A percentile compares a stretch with the other conserved stretches of the same genome.
These are phyloP conservation scores for Eimeria maxima DNA, from an alignment of 169 alveolate genomes.

Conservation along the genomic window DNA sequence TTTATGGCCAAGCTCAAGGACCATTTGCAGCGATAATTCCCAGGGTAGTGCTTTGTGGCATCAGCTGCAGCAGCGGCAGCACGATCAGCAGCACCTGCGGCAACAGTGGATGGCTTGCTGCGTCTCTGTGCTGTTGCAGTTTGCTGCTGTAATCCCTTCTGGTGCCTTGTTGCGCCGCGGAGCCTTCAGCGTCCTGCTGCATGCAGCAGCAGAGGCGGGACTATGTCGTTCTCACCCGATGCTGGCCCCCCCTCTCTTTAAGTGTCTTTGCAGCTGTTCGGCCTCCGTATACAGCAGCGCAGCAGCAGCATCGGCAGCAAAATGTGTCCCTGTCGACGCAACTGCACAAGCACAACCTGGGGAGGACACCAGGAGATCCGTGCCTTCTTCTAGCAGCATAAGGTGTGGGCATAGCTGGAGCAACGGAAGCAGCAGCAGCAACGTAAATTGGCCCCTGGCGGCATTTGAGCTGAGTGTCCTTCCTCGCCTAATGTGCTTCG, in stretches of 20 bases:
- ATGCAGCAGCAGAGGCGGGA: slow-evolving; percentile 52
- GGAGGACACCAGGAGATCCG: background rate
- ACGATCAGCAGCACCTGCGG: slow-evolving; percentile 42
- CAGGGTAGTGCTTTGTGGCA: background rate
- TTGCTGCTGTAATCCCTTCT: slow-evolving; percentile 16
- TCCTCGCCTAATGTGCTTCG: slow-evolving; percentile 26
- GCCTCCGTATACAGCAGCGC: slow-evolving; percentile 45
- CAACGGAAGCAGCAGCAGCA: slow-evolving; percentile 23
- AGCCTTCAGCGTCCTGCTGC: slow-evolving; percentile 12
- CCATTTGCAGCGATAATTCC: slow-evolving; percentile 12
- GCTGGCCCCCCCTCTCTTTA: slow-evolving; percentile 2
- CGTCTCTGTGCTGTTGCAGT: slow-evolving; percentile 37
- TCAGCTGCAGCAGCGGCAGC: slow-evolving; percentile 61
- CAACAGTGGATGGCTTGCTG: slow-evolving; percentile 68
- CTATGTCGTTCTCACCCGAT: slow-evolving; percentile 12
- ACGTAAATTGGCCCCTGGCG: slow-evolving; percentile 8
- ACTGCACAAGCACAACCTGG: background rate
- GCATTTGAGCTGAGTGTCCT: background rate
- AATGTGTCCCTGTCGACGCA: background rate
- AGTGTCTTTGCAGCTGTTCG: background rate
- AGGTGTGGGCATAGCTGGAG: background rate
- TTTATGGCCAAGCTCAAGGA: slow-evolving; percentile 30
- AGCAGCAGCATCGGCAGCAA: slow-evolving; percentile 13
- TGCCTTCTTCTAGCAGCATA: background rate
- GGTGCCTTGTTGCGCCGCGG: slow-evolving; percentile 37